A percentile compares a stretch with the other conserved stretches of the same genome.
Evolutionary conservation across 257 asterid species (phyloP).

Genomic region (Scutellaria galericulata): DNA sequence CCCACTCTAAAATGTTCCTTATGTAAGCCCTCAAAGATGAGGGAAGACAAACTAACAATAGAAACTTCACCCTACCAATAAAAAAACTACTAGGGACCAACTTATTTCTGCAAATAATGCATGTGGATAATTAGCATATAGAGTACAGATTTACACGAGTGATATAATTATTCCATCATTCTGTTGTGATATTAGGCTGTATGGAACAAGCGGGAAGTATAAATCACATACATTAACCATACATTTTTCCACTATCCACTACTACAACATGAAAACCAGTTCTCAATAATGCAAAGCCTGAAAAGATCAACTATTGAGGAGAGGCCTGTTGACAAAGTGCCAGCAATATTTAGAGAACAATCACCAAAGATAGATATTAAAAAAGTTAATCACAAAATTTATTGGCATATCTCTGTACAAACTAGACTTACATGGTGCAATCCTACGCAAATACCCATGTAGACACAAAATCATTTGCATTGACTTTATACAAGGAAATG

Average conservation of each 20-base stretch:
- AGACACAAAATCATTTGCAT: no score
- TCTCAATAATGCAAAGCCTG: no score
- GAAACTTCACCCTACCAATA: not conserved
- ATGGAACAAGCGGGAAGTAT: slow-evolving; percentile 12
- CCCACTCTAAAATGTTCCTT: not conserved
- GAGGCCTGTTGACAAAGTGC: not conserved
- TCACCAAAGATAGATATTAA: no score
- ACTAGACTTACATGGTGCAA: no score
- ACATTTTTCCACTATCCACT: not conserved
- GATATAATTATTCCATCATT: not conserved
- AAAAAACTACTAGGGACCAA: not conserved
- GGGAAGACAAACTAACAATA: not conserved
- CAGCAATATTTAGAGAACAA: not conserved
- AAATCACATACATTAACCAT: not conserved
- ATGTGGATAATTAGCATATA: not conserved
- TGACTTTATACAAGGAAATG: no score
- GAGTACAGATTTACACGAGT: not conserved
- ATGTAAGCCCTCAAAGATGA: not conserved
- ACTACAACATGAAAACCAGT: not conserved
- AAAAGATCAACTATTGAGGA: no score
- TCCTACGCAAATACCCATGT: no score
- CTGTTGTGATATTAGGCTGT: not conserved
- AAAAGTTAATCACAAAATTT: no score
- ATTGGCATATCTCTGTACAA: no score
- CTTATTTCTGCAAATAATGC: not conserved